Evolutionary conservation across 768 basidiomycete genomes (phyloP), one percentile per base, ranked within the genome.

Genomic region (Lanmaoa rubissima): DNA sequence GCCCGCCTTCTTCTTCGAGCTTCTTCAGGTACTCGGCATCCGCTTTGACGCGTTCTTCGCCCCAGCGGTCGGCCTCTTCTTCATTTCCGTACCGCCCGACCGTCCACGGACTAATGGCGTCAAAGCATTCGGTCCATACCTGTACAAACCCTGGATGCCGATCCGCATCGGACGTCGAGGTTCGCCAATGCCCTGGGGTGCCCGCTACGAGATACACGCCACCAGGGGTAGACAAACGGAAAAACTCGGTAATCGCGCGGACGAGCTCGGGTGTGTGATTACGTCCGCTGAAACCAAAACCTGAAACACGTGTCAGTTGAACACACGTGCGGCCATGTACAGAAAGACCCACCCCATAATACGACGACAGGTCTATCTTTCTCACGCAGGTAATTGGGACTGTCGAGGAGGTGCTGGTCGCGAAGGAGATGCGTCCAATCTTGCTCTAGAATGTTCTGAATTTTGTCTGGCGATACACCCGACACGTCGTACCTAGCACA

Each of bases 21-120:
- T 72, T 72, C 63, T 72, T 80, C 43, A 94, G 75, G 28, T 84
- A 69, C 40, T 84, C 83, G 2, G 83, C 71, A 68, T 94, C 92
- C 0, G 73, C 79, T 50, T 80, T 83, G 69, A 90, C 83, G 47
- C 80, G 84, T 11, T 78, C 77, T 62, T 82, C 78, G 9, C 82
- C 82, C 69, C 86, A 92, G 7, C 69, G 57, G 51, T 90, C 87
- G 1, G 85, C 88, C 14, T 83, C 83, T 42, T 77, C 76, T 57
- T 83, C 80, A 57, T 78, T 79, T 19, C 73, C 74, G 67, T 83
- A 92, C 35, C 88, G 76, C 4, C 91, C 92, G 11, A 93, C 78
- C 7, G 86, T 90, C 91, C 91, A 93, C 8, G 92, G 92, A 21
- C 85, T 87, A 54, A 92, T 81, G 4, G 88, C 87, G 58, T 91